Base-by-base conservation (phyloP, 371 early-diverging fungal species). In the Apophysomyces trapeziformis region DNA sequence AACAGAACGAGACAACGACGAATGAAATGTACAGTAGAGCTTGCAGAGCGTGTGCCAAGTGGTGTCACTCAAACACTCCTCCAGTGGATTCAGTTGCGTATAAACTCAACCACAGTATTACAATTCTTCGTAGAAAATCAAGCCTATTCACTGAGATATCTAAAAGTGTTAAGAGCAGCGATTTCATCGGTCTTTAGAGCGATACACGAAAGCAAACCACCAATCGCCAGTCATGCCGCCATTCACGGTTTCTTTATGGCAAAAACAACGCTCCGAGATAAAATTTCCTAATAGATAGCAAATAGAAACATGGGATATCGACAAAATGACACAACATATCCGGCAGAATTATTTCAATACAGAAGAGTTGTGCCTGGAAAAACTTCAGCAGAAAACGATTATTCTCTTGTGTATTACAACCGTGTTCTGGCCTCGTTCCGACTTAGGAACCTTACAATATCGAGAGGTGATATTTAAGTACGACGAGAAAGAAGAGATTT, bases 301-400 rank as follows among this genome's bases (percentile, higher is more conserved):
- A 35, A 7, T 45, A 7, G 35, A 58, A 37, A 58, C 59, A 32
- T 58, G 59, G 59, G 59, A 58, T 35, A 13, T 38, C 5, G 12
- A 36, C 16, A 58, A 14, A 3, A 7, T 58, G 13, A 58, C 59
- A 36, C 14, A 5, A 14, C 16, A 38, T 35, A 36, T 58, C 14
- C 8, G 6, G 3, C 8, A 7, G 1, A 7, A 7, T 11, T 38
- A 6, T 8, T 7, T 38, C 7, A 0, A 16, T 11, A 6, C 16
- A 13, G 59, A 36, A 9, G 12, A 16, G 5, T 18, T 58, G 13
- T 38, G 4, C 14, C 18, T 58, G 11, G 35, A 38, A 4, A 6
- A 37, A 6, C 39, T 58, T 4, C 59, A 58, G 38, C 7, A 9
- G 4, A 58, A 58, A 16, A 58, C 59, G 11, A 32, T 58, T 12